Evolutionary conservation across 192 early-diverging fungal genomes (phyloP).

Genomic region (Mortierella alpina): DNA sequence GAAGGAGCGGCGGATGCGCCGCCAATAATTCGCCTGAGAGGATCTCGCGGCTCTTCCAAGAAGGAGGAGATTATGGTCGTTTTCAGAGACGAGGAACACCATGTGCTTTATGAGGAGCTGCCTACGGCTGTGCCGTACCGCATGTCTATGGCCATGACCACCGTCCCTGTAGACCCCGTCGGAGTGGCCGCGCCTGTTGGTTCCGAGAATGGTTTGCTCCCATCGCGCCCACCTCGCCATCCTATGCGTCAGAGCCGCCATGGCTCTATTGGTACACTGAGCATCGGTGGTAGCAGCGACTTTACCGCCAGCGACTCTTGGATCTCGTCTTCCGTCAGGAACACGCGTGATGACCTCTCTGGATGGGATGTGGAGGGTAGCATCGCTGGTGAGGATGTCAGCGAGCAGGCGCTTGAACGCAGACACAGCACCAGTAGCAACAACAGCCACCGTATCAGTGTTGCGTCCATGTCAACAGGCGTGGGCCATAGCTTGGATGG

Average conservation of each 20-base stretch:
- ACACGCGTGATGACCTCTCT: slow-evolving; percentile 48
- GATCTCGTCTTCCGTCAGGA: slow-evolving; percentile 28
- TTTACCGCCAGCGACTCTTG: slow-evolving; percentile 41
- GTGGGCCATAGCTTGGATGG: neutral
- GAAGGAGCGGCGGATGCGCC: no score
- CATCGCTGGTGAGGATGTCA: neutral
- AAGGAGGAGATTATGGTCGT: neutral
- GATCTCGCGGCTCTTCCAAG: neutral
- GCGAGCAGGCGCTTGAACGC: slow-evolving; percentile 8
- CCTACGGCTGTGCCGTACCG: slow-evolving; percentile 36
- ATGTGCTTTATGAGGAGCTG: slow-evolving; percentile 45
- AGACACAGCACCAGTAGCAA: neutral
- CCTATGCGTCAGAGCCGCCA: slow-evolving; percentile 49
- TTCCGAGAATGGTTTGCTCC: slow-evolving; percentile 1
- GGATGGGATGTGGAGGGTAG: slow-evolving; percentile 30
- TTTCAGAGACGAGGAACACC: slow-evolving; percentile 35
- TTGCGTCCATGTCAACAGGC: neutral
- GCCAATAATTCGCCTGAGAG: slow-evolving; percentile 12
- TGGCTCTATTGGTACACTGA: slow-evolving; percentile 31
- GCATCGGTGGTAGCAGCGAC: slow-evolving; percentile 32
- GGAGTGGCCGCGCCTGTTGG: slow-evolving; percentile 11
- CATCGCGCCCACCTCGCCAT: slow-evolving; percentile 39
- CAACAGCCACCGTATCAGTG: slow-evolving; percentile 1
- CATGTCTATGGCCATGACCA: slow-evolving; percentile 49
- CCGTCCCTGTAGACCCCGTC: slow-evolving; percentile 37